Conservation (phyloP, 139 green algal species). For the Edaphochlamys debaryana region DNA sequence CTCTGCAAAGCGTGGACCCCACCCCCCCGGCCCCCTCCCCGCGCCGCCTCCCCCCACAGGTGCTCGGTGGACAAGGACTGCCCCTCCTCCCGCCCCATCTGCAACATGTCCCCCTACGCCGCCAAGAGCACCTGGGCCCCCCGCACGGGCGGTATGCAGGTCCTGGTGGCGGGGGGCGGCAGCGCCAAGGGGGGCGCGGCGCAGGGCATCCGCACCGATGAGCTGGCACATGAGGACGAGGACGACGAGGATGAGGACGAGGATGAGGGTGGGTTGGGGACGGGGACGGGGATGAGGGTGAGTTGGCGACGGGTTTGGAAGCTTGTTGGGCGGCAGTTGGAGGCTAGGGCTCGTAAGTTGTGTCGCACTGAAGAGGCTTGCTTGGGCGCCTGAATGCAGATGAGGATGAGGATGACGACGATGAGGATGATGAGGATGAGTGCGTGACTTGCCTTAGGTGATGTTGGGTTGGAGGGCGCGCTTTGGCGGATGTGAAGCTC, state of each 20-base stretch:
- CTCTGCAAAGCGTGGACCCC: neutral
- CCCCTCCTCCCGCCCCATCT: conserved; percentile 15
- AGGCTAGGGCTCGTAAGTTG: too few relatives aligned
- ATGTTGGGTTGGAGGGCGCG: too few relatives aligned
- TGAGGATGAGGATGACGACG: neutral
- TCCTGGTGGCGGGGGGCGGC: neutral
- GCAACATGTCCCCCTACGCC: conserved; percentile 28
- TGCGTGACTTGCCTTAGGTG: too few relatives aligned
- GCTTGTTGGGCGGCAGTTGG: neutral
- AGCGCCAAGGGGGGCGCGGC: neutral
- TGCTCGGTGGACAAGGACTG: conserved; percentile 18
- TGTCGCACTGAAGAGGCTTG: too few relatives aligned
- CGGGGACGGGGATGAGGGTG: neutral
- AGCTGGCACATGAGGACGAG: neutral
- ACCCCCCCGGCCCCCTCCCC: neutral
- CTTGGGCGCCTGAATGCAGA: too few relatives aligned
- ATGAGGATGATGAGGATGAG: neutral
- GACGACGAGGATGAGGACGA: neutral
- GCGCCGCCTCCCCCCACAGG: too few relatives aligned
- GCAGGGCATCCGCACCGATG: neutral
- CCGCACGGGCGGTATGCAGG: neutral
- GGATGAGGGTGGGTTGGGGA: neutral
- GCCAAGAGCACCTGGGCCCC: neutral
- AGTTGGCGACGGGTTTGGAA: neutral
- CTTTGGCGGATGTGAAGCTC: too few relatives aligned